These are phyloP conservation scores for Solanum stenotomum DNA, from an alignment of 257 asterid species.

Conservation along the genomic window DNA sequence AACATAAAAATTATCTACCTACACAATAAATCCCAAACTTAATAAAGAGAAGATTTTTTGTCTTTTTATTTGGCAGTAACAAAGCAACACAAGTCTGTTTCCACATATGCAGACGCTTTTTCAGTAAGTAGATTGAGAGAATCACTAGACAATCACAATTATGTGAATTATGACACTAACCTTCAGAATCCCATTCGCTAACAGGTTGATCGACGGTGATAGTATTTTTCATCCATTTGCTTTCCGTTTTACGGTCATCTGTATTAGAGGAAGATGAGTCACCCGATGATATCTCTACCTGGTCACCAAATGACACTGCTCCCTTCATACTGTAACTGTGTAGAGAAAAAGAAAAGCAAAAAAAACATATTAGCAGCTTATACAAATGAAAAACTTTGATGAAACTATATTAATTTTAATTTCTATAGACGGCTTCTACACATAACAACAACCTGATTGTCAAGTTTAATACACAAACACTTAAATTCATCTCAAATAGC, in stretches of 20 bases:
- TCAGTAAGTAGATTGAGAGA: neutral
- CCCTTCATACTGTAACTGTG: constrained; percentile 15
- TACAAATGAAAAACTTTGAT: neutral
- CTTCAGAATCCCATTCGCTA: constrained; percentile 23
- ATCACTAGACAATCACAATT: neutral
- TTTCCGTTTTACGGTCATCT: constrained; percentile 17
- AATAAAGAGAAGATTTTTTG: neutral
- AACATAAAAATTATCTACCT: neutral
- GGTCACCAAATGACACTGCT: constrained; percentile 27
- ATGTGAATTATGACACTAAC: constrained; percentile 15
- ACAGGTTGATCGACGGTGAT: constrained; percentile 11
- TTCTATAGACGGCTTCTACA: neutral
- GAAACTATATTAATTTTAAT: neutral
- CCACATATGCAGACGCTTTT: neutral
- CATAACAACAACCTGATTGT: neutral
- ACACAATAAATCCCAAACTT: neutral
- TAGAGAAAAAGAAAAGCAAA: neutral
- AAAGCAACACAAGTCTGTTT: neutral
- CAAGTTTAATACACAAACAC: neutral
- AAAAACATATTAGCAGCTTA: neutral
- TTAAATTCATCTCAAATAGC: neutral
- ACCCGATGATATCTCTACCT: constrained; percentile 50
- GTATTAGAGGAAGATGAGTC: constrained; percentile 28
- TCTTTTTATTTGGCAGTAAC: neutral
- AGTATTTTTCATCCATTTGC: neutral